These are phyloP conservation scores for Pythium utonaiense DNA, from an alignment of 352 stramenopile genomes.

Conservation along the genomic window DNA sequence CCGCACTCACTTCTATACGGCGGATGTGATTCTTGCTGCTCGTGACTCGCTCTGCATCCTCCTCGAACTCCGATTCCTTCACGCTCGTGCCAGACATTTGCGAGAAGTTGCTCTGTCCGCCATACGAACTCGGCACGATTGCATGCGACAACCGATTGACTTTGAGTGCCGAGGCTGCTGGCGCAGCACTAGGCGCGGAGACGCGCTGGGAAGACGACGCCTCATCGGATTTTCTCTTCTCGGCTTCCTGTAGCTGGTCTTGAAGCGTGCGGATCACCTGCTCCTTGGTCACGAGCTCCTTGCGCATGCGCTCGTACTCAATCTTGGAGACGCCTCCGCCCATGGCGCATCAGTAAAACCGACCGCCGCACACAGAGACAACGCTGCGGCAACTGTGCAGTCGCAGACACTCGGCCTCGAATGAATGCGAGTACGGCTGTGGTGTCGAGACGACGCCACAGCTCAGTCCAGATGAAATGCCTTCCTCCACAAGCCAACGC, in stretches of 20 bases:
- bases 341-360: conserved; percentile 36
- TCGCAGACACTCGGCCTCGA: no score
- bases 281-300: conserved; percentile 64
- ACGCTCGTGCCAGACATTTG: neutral
- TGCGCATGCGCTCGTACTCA: conserved; percentile 71
- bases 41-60: conserved; percentile 4
- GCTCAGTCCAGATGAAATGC: no score
- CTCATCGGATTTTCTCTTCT: neutral
- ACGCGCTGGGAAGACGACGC: neutral
- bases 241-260: conserved; percentile 40
- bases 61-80: conserved; percentile 4
- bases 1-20: conserved; percentile 70
- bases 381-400: no score
- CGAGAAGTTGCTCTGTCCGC: neutral
- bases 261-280: conserved; percentile 66
- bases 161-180: conserved; percentile 1
- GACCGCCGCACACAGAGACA: no score
- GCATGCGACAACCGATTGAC: conserved; percentile 28
- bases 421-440: no score
- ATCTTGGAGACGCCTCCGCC: conserved; percentile 66
- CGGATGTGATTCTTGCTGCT: conserved; percentile 28
- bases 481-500: no score
- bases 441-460: no score
- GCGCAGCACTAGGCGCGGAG: neutral
- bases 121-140: conserved; percentile 1